Base-by-base conservation (phyloP, 345 rosid genomes). In the Gossypium ekmanianum region DNA sequence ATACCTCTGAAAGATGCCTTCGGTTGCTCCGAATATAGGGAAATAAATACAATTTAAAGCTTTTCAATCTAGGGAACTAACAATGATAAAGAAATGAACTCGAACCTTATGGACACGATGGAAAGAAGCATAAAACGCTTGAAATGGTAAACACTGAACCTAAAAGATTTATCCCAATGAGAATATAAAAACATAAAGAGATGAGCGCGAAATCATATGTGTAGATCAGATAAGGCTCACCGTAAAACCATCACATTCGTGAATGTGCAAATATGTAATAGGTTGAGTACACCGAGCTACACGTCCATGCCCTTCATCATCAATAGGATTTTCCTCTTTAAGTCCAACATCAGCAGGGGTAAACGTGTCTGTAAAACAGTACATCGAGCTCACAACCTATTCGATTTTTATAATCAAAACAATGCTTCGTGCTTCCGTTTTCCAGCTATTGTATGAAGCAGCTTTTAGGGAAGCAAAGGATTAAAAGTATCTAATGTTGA, bases 231-330 rank as follows among this genome's bases (percentile, higher is more conserved):
- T 16, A 73, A 63, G 55, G 34, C 87, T 63, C 81, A 92, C 98
- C 16, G 94, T 93, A 81, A 95, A 93, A 78, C 83, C 84, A 74
- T 89, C 86, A 75, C 85, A 82, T 80, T 91, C 96, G 75, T 81
- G 86, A 44, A 93, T 76, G 66, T 93, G 90, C 63, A 93, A 62
- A 83, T 86, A 95, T 50, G 97, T 93, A 65, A 93, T 90, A 61
- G 98, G 97, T 71, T 93, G 94, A 79, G 96, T 89, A 96, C 97
- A 95, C 71, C 92, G 76, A 78, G 89, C 85, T 63, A 80, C 88
- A 77, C 91, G 66, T 6, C 99, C 93, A 76, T 82, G 90, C 74
- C 99, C 99, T 78, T 86, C 80, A 78, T 95, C 99, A 82, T 94
- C 97, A 75, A 93, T 96, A 55, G 52, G 80, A 78, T 13, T 80